Evolutionary conservation across 352 stramenopile species (phyloP).

Genomic region (Pythium chondricola): DNA sequence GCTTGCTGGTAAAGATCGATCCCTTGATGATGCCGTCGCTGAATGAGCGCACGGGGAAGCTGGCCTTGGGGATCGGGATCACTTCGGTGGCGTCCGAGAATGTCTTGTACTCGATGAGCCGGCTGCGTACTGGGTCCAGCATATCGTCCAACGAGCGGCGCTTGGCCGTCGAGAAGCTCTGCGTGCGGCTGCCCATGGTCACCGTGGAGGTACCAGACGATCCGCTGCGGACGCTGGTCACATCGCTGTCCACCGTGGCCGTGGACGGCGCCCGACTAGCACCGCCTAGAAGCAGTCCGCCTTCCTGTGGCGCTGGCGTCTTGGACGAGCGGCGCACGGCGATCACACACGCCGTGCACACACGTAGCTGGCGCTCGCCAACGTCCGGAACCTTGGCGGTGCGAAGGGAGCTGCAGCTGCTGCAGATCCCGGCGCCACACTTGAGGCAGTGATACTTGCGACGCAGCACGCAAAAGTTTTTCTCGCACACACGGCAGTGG

Average conservation of each 20-base stretch:
- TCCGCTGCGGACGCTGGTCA: conserved; percentile 15
- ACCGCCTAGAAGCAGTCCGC: background rate
- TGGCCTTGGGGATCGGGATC: conserved; percentile 46
- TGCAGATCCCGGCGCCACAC: conserved; percentile 76
- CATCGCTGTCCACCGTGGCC: conserved; percentile 9
- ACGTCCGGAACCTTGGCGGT: conserved; percentile 59
- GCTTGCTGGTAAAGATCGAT: conserved; percentile 52
- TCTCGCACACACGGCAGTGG: conserved; percentile 63
- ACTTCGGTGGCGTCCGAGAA: conserved; percentile 43
- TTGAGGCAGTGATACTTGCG: conserved; percentile 82
- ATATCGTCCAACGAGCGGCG: conserved; percentile 71
- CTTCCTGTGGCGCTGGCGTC: conserved; percentile 15
- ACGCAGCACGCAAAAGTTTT: conserved; percentile 70
- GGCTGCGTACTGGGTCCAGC: conserved; percentile 62
- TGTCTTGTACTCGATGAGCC: conserved; percentile 80
- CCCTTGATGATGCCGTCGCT: conserved; percentile 72
- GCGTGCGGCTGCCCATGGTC: conserved; percentile 16
- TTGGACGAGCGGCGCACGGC: conserved; percentile 56
- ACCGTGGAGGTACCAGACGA: background rate
- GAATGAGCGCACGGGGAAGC: conserved; percentile 61
- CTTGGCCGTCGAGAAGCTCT: conserved; percentile 49
- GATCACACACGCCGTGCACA: conserved; percentile 76
- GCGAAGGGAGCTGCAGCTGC: conserved; percentile 64
- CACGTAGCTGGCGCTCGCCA: conserved; percentile 64
- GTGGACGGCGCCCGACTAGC: background rate